Evolutionary conservation across 2,329 filamentous ascomycete species (phyloP), one percentile per base, ranked within the genome.

Genomic region (Hypoxylon sp.): DNA sequence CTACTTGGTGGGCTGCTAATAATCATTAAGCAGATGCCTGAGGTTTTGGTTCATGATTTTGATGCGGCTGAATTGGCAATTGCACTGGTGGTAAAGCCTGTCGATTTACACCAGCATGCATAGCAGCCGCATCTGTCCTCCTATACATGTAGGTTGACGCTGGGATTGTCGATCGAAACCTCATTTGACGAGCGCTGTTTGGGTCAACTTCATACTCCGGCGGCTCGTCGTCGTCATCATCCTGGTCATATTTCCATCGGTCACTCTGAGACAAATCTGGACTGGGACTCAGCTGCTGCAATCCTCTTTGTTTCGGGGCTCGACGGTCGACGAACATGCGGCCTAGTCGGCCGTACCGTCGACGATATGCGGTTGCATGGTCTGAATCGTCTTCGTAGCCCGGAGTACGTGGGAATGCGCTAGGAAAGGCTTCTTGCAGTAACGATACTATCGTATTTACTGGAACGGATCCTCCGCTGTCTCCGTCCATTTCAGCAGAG

Each of bases 291-390:
- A 74, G 49, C 69, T 74, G 56, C 56, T 68, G 50, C 70, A 59
- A 41, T 20, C 17, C 44, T 61, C 58, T 59, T 24, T 44, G 17
- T 43, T 65, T 84, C 74, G 93, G 81, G 58, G 90, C 89, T 70
- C 91, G 89, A 71, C 93, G 89, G 78, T 98, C 95, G 69, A 98
- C 92, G 86, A 93, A 93, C 69, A 97, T 78, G 39, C 94, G 89
- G 67, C 93, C 93, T 66, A 94, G 85, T 70, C 94, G 90, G 56
- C 94, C 94, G 57, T 93, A 88, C 62, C 95, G 90, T 67, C 93
- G 88, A 69, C 94, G 89, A 82, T 91, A 97, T 15, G 90, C 89
- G 56, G 91, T 19, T 26, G 89, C 59, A 81, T 73, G 37, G 68
- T 75, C 73, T 70, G 78, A 69, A 71, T 76, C 73, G 65, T 79